These are phyloP conservation scores for Xylaria sp. DNA, from an alignment of 2,329 filamentous ascomycete genomes.

Conservation along the genomic window DNA sequence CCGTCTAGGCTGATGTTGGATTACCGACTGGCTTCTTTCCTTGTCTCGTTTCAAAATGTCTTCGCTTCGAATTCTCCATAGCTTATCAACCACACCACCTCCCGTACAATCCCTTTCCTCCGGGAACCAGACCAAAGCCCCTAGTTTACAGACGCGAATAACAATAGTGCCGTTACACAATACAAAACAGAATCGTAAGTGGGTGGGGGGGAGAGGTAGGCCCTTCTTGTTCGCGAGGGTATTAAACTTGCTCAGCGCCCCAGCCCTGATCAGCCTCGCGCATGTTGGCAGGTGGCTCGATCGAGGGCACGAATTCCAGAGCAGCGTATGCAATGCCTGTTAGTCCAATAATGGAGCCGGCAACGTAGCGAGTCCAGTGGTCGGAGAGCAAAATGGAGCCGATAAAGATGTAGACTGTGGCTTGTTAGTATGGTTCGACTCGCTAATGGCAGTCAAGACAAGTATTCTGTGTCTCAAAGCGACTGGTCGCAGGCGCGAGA, in stretches of 20 bases:
- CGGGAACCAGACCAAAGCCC: not conserved
- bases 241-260: slow-evolving; percentile 77
- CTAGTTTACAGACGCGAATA: slow-evolving; percentile 6
- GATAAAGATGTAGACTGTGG: slow-evolving; percentile 92
- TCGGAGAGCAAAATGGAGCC: slow-evolving; percentile 84
- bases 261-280: slow-evolving; percentile 79
- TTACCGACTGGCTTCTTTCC: not conserved
- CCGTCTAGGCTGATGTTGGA: not conserved
- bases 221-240: not conserved
- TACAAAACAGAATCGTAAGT: slow-evolving; percentile 27
- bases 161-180: slow-evolving; percentile 18
- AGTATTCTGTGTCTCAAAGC: not conserved
- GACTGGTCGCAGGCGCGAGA: not conserved
- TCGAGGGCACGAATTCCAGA: slow-evolving; percentile 81
- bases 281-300: slow-evolving; percentile 85
- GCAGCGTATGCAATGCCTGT: slow-evolving; percentile 81
- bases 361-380: slow-evolving; percentile 74
- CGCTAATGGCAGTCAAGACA: not conserved
- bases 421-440: slow-evolving; percentile 19
- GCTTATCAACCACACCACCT: not conserved
- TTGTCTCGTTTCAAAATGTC: not conserved
- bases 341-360: slow-evolving; percentile 80
- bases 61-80: not conserved
- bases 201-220: not conserved
- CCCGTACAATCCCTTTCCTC: not conserved